phyloP scores from a whole-genome alignment of 1,284 basidiomycete genomes.

The Pholiota adiposa region DNA sequence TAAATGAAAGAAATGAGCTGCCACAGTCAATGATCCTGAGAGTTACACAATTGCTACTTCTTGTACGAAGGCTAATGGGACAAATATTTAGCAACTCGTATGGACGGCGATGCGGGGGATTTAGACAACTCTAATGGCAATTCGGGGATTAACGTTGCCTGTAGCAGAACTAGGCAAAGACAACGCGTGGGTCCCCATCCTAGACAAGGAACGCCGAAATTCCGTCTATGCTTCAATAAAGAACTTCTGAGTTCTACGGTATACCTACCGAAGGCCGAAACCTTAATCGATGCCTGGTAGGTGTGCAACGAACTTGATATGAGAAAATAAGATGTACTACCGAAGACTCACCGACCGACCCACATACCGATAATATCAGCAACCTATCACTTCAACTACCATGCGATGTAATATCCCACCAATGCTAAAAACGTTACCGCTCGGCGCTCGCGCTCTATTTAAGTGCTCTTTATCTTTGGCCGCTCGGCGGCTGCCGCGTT shows the following conservation, averaged over 20 bases:
- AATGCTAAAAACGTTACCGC: background rate
- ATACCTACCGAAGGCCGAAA: background rate
- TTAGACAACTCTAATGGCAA: background rate
- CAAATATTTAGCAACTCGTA: background rate
- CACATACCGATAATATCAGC: background rate
- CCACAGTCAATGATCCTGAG: too few relatives aligned
- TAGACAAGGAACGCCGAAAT: background rate
- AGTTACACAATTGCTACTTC: too few relatives aligned
- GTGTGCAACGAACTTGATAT: background rate
- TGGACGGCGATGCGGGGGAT: background rate
- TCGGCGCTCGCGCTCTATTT: background rate
- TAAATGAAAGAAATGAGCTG: too few relatives aligned
- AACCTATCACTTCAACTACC: background rate
- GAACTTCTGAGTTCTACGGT: background rate
- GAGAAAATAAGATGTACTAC: background rate
- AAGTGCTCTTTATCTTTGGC: background rate
- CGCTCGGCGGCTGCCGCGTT: background rate
- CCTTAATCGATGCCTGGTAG: background rate
- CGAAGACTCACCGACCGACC: background rate
- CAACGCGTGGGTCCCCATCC: background rate
- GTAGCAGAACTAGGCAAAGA: background rate
- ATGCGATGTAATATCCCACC: background rate
- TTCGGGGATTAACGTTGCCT: background rate
- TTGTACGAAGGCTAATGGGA: too few relatives aligned
- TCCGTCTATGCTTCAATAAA: background rate